phyloP scores from a whole-genome alignment of 176 grass and related monocot species.

The Carex littledalei region DNA sequence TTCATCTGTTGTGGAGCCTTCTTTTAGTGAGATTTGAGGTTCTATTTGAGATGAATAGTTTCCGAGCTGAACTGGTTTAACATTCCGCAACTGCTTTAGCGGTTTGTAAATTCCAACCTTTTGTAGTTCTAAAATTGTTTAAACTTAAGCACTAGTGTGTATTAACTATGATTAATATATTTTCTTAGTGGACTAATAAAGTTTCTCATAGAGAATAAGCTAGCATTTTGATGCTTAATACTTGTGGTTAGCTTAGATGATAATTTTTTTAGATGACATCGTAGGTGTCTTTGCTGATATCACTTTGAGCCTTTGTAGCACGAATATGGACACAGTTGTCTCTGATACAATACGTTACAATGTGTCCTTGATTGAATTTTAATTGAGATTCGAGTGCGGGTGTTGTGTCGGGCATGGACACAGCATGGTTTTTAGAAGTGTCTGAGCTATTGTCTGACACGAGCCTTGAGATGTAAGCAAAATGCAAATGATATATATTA shows the following conservation, averaged over 20 bases:
- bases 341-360: not conserved
- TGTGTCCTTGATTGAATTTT: not conserved
- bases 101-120: conserved; percentile 3
- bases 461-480: not conserved
- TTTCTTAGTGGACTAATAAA: conserved; percentile 5
- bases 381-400: not conserved
- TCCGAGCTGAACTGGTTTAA: not conserved
- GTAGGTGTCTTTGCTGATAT: not conserved
- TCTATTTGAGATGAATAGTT: conserved; percentile 6
- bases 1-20: not conserved
- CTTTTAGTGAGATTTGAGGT: not conserved
- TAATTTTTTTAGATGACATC: not conserved
- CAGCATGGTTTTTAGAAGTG: not conserved
- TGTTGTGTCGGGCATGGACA: not conserved
- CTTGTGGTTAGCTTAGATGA: not conserved
- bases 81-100: not conserved
- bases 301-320: not conserved
- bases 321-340: not conserved
- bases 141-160: conserved; percentile 4
- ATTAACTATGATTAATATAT: not conserved
- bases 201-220: not conserved
- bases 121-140: conserved; percentile 2
- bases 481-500: not conserved
- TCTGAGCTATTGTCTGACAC: not conserved
- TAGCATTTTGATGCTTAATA: conserved; percentile 1